phyloP scores from a whole-genome alignment of 257 asterid genomes.

The Plantago major region DNA sequence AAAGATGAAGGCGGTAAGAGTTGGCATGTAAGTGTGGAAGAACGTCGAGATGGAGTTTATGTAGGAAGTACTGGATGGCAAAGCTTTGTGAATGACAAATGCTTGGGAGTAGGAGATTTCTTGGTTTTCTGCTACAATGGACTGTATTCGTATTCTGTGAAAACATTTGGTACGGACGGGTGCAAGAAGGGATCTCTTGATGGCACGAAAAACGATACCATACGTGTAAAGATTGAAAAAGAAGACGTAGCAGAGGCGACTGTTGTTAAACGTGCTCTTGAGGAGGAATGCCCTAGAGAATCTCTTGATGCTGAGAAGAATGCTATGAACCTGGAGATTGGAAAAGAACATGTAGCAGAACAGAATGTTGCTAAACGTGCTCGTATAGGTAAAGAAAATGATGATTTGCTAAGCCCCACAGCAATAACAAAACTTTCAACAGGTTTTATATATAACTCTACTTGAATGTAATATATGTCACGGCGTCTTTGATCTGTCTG shows the following conservation, averaged over 20 bases:
- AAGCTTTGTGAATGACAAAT: conserved; percentile 23
- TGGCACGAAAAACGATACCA: not conserved
- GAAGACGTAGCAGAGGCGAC: conserved; percentile 16
- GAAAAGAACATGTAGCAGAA: conserved; percentile 18
- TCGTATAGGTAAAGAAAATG: not conserved
- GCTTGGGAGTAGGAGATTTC: conserved; percentile 33
- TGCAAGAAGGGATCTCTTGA: conserved; percentile 29
- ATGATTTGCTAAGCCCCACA: not conserved
- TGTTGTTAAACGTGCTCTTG: not conserved
- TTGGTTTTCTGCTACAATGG: conserved; percentile 29
- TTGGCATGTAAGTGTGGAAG: conserved; percentile 31
- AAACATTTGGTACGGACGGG: conserved; percentile 25
- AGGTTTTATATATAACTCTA: conserved; percentile 6
- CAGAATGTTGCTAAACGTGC: not conserved
- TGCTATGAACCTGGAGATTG: conserved; percentile 2
- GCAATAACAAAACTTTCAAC: not conserved
- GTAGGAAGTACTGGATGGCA: conserved; percentile 34
- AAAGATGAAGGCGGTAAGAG: conserved; percentile 26
- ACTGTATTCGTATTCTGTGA: conserved; percentile 27
- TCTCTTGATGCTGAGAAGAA: not conserved
- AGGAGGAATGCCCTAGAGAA: conserved; percentile 32
- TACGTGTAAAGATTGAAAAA: conserved; percentile 14
- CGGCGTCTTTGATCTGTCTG: not conserved
- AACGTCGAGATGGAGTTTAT: conserved; percentile 26
- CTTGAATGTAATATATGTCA: not conserved